Evolutionary conservation across 2,329 filamentous ascomycete species (phyloP), one percentile per base, ranked within the genome.

Genomic region (Aurifilum marmelostoma): DNA sequence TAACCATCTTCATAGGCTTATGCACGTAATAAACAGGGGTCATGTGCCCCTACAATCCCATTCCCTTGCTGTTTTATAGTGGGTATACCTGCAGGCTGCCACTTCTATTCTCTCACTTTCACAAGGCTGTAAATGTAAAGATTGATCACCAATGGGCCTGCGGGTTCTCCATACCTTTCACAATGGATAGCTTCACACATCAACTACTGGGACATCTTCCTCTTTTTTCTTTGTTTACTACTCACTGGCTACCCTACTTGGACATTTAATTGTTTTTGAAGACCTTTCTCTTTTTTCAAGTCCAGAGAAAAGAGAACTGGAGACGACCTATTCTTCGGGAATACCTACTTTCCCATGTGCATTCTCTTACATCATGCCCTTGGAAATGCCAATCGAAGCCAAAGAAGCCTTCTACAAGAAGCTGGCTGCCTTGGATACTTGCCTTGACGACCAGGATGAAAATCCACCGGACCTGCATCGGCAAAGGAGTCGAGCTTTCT

Each of bases 381-480:
- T 39, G n/a, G 69, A 71, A 24, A 47, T 59, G 21, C 65, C 75
- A 12, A 70, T 82, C 8, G 73, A 78, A 63, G 81, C 83, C 47
- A 87, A 87, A 73, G 61, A 75, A 29, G 81, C 78, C 0, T 85
- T 83, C 70, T 87, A 86, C 71, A 72, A 77, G n/a, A 75, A 76
- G n/a, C 75, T 86, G 0, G 76, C 79, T 18, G 73, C 75, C 1
- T 74, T 79, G 21, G 65, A 71, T 16, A 66, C 72, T n/a, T 69
- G 41, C 14, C 60, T 71, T 43, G 65, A 72, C 41, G 73, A 78
- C 67, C 73, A 77, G 1, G 74, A 79, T 12, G 79, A 80, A 8
- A 73, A 76, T 24, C 67, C 74, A 18, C 73, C 77, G 2, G 73
- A 75, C 11, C 73, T 77, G 9, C 75, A 78, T 54, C 77, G 83